Percentiles rank a stretch among this genome's conserved stretches.
Conservation (phyloP, 2,329 filamentous ascomycete species). For the Scopulariopsis brevicaulis region DNA sequence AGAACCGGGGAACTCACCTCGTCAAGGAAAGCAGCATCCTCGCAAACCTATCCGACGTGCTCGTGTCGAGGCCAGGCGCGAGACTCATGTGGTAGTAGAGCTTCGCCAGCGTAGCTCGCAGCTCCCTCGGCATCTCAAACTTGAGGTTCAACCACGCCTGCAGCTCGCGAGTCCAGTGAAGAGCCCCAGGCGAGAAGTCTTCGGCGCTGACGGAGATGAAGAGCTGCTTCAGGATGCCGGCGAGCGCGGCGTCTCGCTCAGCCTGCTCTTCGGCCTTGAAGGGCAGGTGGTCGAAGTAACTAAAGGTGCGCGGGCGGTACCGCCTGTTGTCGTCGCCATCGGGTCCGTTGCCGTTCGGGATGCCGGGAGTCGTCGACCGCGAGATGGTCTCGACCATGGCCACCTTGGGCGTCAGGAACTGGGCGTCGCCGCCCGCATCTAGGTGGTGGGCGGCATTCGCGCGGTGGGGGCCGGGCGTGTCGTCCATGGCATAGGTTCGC, state of each 20-base stretch:
- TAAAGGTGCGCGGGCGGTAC: slow-evolving; percentile 81
- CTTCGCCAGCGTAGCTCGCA: slow-evolving; percentile 73
- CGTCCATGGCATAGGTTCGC: slow-evolving; percentile 19
- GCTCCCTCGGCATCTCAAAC: slow-evolving; percentile 84
- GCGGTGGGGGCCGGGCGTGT: slow-evolving; percentile 22
- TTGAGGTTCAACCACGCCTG: slow-evolving; percentile 92
- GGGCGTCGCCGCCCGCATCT: slow-evolving; percentile 18
- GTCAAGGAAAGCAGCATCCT: slow-evolving; percentile 95
- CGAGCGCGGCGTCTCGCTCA: slow-evolving; percentile 66
- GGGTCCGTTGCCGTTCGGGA: slow-evolving; percentile 33
- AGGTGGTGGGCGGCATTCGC: slow-evolving; percentile 17
- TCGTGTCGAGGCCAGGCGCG: slow-evolving; percentile 76
- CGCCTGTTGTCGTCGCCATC: slow-evolving; percentile 46
- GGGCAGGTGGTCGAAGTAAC: slow-evolving; percentile 82
- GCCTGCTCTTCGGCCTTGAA: slow-evolving; percentile 75
- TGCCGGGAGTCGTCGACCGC: slow-evolving; percentile 73
- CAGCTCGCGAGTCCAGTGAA: slow-evolving; percentile 96
- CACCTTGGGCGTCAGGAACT: slow-evolving; percentile 22
- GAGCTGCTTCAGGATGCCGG: slow-evolving; percentile 84
- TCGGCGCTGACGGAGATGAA: slow-evolving; percentile 87
- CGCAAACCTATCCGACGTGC: slow-evolving; percentile 77
- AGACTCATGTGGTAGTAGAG: slow-evolving; percentile 91
- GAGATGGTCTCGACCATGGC: slow-evolving; percentile 59
- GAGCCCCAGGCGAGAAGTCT: slow-evolving; percentile 84
- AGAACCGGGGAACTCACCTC: slow-evolving; percentile 48